Percentiles rank a stretch among this genome's conserved stretches.
These are phyloP conservation scores for Zymoseptoria crescenta DNA, from an alignment of 2,329 filamentous ascomycete genomes.

Conservation along the genomic window DNA sequence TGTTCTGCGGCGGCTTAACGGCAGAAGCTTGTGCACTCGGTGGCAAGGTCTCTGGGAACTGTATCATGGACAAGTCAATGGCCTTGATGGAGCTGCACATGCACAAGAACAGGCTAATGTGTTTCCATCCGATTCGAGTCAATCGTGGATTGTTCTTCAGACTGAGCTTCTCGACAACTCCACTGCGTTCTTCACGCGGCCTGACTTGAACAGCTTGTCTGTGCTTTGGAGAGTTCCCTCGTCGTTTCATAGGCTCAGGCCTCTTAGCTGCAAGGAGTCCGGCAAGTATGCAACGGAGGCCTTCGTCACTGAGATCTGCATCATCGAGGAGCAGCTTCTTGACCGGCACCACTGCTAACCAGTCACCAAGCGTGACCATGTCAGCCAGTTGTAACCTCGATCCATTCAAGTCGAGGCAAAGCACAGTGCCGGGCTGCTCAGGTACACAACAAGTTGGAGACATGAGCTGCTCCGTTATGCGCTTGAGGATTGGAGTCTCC, in stretches of 20 bases:
- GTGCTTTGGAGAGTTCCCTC: slow-evolving; percentile 22
- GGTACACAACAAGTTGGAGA: slow-evolving; percentile 58
- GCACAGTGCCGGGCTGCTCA: slow-evolving; percentile 64
- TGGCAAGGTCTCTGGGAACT: slow-evolving; percentile 53
- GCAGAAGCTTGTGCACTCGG: slow-evolving; percentile 16
- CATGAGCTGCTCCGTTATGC: slow-evolving; percentile 80
- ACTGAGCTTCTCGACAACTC: slow-evolving; percentile 77
- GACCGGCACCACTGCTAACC: slow-evolving; percentile 85
- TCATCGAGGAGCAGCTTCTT: slow-evolving; percentile 80
- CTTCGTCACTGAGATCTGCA: slow-evolving; percentile 79
- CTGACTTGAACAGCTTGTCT: slow-evolving; percentile 17
- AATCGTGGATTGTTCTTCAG: slow-evolving; percentile 85
- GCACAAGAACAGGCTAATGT: slow-evolving; percentile 82
- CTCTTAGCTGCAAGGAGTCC: slow-evolving; percentile 74
- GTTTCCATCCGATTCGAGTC: slow-evolving; percentile 79
- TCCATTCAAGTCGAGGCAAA: slow-evolving; percentile 73
- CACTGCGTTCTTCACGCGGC: slow-evolving; percentile 44
- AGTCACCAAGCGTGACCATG: slow-evolving; percentile 81
- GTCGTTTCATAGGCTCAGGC: slow-evolving; percentile 40
- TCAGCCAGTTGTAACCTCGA: slow-evolving; percentile 79
- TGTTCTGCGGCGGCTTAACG: slow-evolving; percentile 15
- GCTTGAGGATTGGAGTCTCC: slow-evolving; percentile 85
- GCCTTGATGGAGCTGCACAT: slow-evolving; percentile 80
- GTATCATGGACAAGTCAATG: slow-evolving; percentile 77
- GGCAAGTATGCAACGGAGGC: slow-evolving; percentile 75